Percentiles rank a stretch among this genome's conserved stretches.
These are phyloP conservation scores for Maudiozyma serrabonitensis DNA, from an alignment of 805 yeast genomes.

Conservation along the genomic window DNA sequence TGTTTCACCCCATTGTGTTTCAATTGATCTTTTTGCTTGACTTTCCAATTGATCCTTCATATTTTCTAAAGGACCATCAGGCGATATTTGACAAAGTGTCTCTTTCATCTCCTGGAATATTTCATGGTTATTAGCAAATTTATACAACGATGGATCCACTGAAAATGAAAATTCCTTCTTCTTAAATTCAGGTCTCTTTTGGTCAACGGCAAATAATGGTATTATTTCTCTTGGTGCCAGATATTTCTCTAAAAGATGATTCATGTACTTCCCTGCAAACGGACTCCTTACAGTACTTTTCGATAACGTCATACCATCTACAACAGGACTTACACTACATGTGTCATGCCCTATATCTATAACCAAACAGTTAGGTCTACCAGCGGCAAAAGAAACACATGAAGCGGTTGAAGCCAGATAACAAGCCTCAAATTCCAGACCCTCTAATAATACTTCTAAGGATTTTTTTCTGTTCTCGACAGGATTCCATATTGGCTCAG, in stretches of 20 bases:
- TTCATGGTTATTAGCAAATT: conserved; percentile 42
- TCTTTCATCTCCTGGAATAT: conserved; percentile 71
- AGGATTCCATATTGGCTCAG: conserved; percentile 84
- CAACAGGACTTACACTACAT: conserved; percentile 68
- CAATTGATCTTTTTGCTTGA: conserved; percentile 42
- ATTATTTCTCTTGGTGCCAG: conserved; percentile 28
- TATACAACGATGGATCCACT: conserved; percentile 42
- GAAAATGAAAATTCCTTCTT: conserved; percentile 17
- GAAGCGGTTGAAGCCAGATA: conserved; percentile 78
- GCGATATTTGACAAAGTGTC: conserved; percentile 42
- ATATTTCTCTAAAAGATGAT: conserved; percentile 21
- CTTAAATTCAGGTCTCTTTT: conserved; percentile 25
- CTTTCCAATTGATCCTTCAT: conserved; percentile 20
- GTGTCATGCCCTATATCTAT: conserved; percentile 81
- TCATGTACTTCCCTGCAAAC: conserved; percentile 60
- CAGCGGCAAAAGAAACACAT: conserved; percentile 79
- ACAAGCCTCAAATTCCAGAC: conserved; percentile 65
- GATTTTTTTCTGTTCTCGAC: conserved; percentile 56
- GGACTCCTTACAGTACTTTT: conserved; percentile 62
- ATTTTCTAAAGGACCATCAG: conserved; percentile 15
- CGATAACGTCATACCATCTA: conserved; percentile 69
- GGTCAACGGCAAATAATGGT: conserved; percentile 26
- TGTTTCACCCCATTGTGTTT: conserved; percentile 68
- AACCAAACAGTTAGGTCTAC: conserved; percentile 76
- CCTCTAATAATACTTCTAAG: conserved; percentile 63